phyloP scores from a whole-genome alignment of 306 rosid species.

The Adenanthera pavonina region DNA sequence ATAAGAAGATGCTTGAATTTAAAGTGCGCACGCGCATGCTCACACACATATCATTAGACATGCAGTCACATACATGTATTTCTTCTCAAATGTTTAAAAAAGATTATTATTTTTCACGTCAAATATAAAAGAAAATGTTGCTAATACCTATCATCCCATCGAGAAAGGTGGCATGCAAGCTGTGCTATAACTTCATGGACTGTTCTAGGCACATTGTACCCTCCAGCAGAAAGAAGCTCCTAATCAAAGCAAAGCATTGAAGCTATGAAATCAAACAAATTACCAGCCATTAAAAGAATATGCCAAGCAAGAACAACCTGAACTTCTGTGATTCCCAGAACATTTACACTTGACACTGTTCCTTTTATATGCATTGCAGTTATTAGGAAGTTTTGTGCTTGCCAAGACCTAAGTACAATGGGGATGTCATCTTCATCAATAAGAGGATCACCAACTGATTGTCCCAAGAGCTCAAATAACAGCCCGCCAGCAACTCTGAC shows the following conservation, averaged over 20 bases:
- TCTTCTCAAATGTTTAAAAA: conserved; percentile 2
- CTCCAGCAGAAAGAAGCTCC: conserved; percentile 92
- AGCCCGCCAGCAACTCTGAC: conserved; percentile 97
- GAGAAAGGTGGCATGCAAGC: conserved; percentile 81
- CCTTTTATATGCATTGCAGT: conserved; percentile 89
- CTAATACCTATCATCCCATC: conserved; percentile 97
- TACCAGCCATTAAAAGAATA: conserved; percentile 31
- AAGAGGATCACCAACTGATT: conserved; percentile 88
- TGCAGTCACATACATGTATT: neutral
- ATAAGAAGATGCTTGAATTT: neutral
- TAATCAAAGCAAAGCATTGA: conserved; percentile 43
- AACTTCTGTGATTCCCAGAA: conserved; percentile 91
- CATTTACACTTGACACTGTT: conserved; percentile 59
- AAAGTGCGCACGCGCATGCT: neutral
- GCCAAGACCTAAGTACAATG: conserved; percentile 93
- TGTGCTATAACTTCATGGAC: conserved; percentile 93
- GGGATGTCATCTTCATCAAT: conserved; percentile 92
- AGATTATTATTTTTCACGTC: neutral
- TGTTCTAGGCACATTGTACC: conserved; percentile 79
- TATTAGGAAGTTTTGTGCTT: conserved; percentile 87
- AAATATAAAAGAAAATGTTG: conserved; percentile 24
- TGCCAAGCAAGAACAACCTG: conserved; percentile 67
- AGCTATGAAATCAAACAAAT: conserved; percentile 17
- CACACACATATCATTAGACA: conserved; percentile 18
- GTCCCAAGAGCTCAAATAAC: conserved; percentile 95